Conservation (phyloP, 768 basidiomycete genomes). For the Boletus reticulatus region DNA sequence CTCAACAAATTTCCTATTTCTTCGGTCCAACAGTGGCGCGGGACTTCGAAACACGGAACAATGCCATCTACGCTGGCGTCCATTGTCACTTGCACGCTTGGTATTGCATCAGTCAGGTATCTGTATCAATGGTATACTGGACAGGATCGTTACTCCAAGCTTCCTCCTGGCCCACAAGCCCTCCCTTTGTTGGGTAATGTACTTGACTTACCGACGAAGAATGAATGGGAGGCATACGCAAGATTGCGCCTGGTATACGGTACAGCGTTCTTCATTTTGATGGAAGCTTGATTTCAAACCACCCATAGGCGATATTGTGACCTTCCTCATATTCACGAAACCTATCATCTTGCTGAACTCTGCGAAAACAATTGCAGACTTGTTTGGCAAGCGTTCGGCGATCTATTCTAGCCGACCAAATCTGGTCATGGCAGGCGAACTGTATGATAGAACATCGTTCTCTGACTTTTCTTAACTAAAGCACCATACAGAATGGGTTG, state of each 20-base stretch:
- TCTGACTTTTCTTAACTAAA: not conserved
- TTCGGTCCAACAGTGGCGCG: not conserved
- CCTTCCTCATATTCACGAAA: not conserved
- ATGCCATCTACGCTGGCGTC: not conserved
- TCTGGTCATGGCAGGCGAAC: not conserved
- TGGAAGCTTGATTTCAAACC: not conserved
- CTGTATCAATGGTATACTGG: not conserved
- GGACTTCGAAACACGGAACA: not conserved
- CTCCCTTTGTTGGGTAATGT: not conserved
- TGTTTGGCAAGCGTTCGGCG: not conserved
- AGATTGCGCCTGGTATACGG: not conserved
- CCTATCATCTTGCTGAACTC: not conserved
- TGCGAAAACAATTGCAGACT: not conserved
- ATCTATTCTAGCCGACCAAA: not conserved
- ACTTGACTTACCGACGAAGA: not conserved
- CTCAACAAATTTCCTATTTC: not conserved
- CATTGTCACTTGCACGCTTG: not conserved
- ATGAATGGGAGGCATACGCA: not conserved
- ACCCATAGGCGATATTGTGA: not conserved
- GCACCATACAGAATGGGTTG: not conserved
- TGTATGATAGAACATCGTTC: not conserved
- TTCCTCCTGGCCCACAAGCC: not conserved
- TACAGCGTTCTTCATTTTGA: not conserved
- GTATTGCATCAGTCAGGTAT: not conserved
- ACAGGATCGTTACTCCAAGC: not conserved